phyloP scores from a whole-genome alignment of 495 filamentous ascomycete genomes.

The Trichocladium uniseriatum region DNA sequence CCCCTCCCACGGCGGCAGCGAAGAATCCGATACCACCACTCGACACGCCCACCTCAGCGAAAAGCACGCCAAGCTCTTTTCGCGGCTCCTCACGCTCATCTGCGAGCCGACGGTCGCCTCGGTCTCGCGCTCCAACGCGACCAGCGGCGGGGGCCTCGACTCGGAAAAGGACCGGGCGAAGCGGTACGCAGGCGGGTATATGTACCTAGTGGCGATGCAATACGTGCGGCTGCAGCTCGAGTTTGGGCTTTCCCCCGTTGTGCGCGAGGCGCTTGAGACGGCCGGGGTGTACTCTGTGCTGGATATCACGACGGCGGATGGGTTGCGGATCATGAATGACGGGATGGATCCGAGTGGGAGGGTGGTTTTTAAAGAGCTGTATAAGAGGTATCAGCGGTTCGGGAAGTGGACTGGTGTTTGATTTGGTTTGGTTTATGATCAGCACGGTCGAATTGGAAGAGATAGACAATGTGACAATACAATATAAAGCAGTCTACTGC shows the following conservation, averaged over 20 bases:
- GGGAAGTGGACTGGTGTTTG: constrained; percentile 57
- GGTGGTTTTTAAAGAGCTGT: constrained; percentile 63
- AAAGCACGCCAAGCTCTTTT: constrained; percentile 51
- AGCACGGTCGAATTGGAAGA: no score
- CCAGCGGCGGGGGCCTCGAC: constrained; percentile 37
- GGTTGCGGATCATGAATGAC: constrained; percentile 56
- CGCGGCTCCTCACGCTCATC: constrained; percentile 64
- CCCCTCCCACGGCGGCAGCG: background rate
- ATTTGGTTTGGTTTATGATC: background rate
- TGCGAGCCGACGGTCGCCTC: constrained; percentile 72
- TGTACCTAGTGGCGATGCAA: constrained; percentile 61
- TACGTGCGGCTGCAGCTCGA: constrained; percentile 62
- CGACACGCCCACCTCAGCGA: constrained; percentile 16
- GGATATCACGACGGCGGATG: constrained; percentile 55
- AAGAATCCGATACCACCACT: background rate
- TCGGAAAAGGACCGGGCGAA: constrained; percentile 71
- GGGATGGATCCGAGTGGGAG: constrained; percentile 58
- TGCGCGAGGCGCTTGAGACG: constrained; percentile 59
- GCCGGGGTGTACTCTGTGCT: constrained; percentile 66
- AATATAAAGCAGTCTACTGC: no score
- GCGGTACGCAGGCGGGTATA: constrained; percentile 62
- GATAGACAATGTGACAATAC: no score
- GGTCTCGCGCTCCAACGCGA: constrained; percentile 31
- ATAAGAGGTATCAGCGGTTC: constrained; percentile 57
- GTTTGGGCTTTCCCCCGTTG: constrained; percentile 32